Evolutionary conservation across 148 eudicot genomes (phyloP).

Genomic region (Tetragonia tetragonoides): DNA sequence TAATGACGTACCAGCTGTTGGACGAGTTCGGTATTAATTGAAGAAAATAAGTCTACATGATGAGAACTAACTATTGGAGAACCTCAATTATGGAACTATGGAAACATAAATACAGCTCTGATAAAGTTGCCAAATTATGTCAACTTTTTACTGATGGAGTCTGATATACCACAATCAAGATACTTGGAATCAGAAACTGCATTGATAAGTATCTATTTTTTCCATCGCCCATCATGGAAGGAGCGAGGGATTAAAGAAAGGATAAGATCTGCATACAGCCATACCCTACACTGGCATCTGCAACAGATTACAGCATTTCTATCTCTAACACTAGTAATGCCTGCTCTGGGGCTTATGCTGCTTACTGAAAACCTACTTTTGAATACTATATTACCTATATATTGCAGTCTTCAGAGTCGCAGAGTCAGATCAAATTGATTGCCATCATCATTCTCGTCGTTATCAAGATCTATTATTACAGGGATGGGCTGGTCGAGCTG

Average conservation of each 20-base stretch:
- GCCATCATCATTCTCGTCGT: constrained; percentile 10
- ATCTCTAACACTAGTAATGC: neutral
- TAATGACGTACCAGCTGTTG: neutral
- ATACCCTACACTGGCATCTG: neutral
- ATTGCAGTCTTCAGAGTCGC: constrained; percentile 13
- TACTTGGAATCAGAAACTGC: constrained; percentile 2
- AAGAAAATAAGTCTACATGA: neutral
- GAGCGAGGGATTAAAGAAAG: neutral
- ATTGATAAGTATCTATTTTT: constrained; percentile 3
- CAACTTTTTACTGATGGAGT: neutral
- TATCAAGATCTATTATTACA: constrained; percentile 23
- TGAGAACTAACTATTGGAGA: neutral
- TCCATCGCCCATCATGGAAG: neutral
- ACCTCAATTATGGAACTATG: constrained; percentile 3
- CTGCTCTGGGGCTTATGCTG: neutral
- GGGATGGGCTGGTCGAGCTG: constrained; percentile 30
- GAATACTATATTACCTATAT: neutral
- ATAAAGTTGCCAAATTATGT: neutral
- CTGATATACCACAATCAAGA: neutral
- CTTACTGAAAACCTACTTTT: neutral
- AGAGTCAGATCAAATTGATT: constrained; percentile 25
- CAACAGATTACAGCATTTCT: neutral
- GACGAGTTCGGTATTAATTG: neutral
- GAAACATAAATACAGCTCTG: neutral
- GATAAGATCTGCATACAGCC: constrained; percentile 4